Base-by-base conservation (phyloP, 106 monocot genomes). In the Alisma plantagoaquatica region DNA sequence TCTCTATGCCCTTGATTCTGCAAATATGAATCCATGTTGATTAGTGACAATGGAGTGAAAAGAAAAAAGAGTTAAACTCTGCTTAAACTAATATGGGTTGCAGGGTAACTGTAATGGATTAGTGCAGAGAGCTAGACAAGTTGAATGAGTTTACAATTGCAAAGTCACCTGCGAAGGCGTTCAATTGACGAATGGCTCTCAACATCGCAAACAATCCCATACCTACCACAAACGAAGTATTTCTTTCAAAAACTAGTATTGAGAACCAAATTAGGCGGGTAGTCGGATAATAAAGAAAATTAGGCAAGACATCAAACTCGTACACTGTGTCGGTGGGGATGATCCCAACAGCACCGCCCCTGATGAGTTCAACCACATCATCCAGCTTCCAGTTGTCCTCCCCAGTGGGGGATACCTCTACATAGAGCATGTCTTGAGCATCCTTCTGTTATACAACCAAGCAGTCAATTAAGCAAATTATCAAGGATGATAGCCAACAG, bases 281-380 rank as follows among this genome's bases (percentile, higher is more conserved):
- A n/a, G n/a, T n/a, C n/a, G n/a, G n/a, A n/a, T n/a, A 29, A 31
- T 17, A 55, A 1, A 31, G 10, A 33, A 16, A n/a, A 55, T 55
- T 32, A 29, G 22, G n/a, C 30, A 32, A 31, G 16, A 33, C 18
- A 32, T 53, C 1, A 27, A 53, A 55, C 61, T 21, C 72, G 31
- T 92, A 98, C 96, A 89, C 89, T n/a, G 96, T 98, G 60, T 98
- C 96, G 3, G 89, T 98, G 16, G 96, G 89, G 45, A 89, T 85
- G 29, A 98, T 81, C 9, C 89, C 89, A 21, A 89, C 96, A 12
- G 73, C 89, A 1, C 96, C 96, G 30, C 60, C 73, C 44, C 68
- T 84, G 69, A 98, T 78, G 19, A 84, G 73, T 51, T 89, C 46
- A 26, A 85, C 69, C 20, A 89, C 77, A 4, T 70, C 78, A 22